Evolutionary conservation across 148 eudicot genomes (phyloP), one percentile per base, ranked within the genome.

Genomic region (Rhododendron simsii): DNA sequence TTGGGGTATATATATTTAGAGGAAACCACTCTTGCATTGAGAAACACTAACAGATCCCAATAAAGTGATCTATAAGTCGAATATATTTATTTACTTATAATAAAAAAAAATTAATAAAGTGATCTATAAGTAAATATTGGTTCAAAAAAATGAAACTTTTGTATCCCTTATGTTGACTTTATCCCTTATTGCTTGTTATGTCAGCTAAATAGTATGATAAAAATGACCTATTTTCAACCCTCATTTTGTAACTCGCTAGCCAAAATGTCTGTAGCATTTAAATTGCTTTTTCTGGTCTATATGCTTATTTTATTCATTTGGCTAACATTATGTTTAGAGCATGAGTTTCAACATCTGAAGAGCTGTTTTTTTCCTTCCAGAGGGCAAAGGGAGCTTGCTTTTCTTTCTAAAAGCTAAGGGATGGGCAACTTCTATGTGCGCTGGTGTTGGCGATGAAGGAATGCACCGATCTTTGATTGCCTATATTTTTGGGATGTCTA

Each of bases 391-490:
- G 85, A 97, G 99, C 90, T 89, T 97, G 92, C 96, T 84, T 90
- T 93, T 88, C 87, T 93, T 97, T 87, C 90, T 97, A 39, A 95
- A 94, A 92, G 94, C 90, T 85, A 93, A 90, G 90, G 99, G 99
- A 84, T 97, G 98, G 98, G 89, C 87, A 82, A 95, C 98, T 84
- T 94, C 99, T 57, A 93, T 95, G 90, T 92, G 98, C 82, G 99
- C 99, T 92, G 99, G 99, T 83, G 96, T 97, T 85, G 95, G 98
- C 39, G 99, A 95, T 81, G 99, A 97, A 81, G 99, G 99, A 80
- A 87, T 95, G 94, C 88, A 87, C 47, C 94, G 98, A 81, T 95
- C 99, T 84, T 92, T 94, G 80, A 83, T 95, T 83, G 98, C 94
- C 61, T 97, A 94, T 90, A 86, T 97, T 37, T 97, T 97, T 90